These are phyloP conservation scores for Geotrichum cucujoidarum DNA, from an alignment of 1,139 yeast genomes.

Conservation along the genomic window DNA sequence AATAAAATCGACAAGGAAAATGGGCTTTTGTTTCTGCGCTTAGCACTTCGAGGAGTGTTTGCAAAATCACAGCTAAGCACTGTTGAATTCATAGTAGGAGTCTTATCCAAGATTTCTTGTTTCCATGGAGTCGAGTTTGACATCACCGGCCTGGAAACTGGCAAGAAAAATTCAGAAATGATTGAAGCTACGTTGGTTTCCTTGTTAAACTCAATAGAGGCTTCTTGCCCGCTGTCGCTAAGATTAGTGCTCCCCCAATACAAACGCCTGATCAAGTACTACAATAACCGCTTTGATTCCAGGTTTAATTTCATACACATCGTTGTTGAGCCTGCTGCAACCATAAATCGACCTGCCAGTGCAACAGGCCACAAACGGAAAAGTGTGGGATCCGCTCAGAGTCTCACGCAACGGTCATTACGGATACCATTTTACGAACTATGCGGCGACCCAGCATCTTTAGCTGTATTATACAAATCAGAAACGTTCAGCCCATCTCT, in stretches of 20 bases:
- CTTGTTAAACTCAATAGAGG: neutral
- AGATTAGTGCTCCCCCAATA: slow-evolving; percentile 3
- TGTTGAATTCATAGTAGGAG: neutral
- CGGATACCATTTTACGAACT: slow-evolving; percentile 2
- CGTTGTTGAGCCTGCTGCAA: neutral
- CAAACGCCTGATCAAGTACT: slow-evolving; percentile 4
- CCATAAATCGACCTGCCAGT: neutral
- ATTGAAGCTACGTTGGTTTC: neutral
- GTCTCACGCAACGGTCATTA: slow-evolving; percentile 1
- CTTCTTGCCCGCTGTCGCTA: neutral
- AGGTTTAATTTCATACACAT: slow-evolving; percentile 2
- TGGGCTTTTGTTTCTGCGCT: slow-evolving; percentile 1
- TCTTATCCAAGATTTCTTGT: slow-evolving; percentile 1
- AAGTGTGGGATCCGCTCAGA: slow-evolving; percentile 1
- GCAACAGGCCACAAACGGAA: slow-evolving; percentile 4
- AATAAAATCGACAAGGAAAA: neutral
- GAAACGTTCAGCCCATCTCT: neutral
- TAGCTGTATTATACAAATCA: neutral
- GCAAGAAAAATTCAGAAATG: slow-evolving; percentile 1
- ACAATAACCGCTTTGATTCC: slow-evolving; percentile 1
- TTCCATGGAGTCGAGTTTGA: slow-evolving; percentile 12
- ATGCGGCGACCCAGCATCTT: neutral
- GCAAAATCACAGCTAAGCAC: neutral
- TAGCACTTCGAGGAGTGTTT: neutral
- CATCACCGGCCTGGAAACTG: slow-evolving; percentile 1